Evolutionary conservation across 176 grass and related monocot species (phyloP), one percentile per base, ranked within the genome.

Genomic region (Eragrostis curvula): DNA sequence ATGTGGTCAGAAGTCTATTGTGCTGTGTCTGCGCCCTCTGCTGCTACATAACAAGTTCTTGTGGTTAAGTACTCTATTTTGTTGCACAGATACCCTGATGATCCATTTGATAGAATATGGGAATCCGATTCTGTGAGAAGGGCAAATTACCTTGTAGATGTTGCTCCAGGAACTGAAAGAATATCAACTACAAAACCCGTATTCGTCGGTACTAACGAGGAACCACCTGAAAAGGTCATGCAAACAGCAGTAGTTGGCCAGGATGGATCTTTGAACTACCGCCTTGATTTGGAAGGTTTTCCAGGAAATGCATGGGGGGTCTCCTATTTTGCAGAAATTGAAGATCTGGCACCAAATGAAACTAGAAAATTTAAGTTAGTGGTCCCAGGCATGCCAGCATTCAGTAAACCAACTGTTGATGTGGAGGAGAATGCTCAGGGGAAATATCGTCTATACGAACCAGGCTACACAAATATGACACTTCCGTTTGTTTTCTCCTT

Each of bases 61-160:
- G 65, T 29, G 40, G 42, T 14, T 12, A 12, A 53, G 52, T 42
- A 47, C 51, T 52, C 18, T 15, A 52, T 40, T 30, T 66, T 66
- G 53, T 86, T 81, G 55, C 46, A 71, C 81, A 98, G 96, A 81
- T 98, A 92, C 50, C 96, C 93, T 53, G 93, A 99, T 81, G 96
- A 96, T 50, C 89, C 91, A 61, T 99, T 99, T 83, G 96, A 99
- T 62, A 96, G 96, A 80, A 90, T 99, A 79, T 99, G 96, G 93
- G 93, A 99, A 65, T 96, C 93, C 9, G 96, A 99, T 82, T 84
- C 85, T 51, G 50, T 83, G 8, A 89, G 71, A 80, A 96, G 89
- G 83, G 77, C 89, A 30, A 94, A 99, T 69, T 99, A 86, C 70
- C 91, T 96, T 77, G 91, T 94, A 57, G 89, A 96, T 80, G 87